These are phyloP conservation scores for Quercus variabilis DNA, from an alignment of 306 rosid species.

Conservation along the genomic window DNA sequence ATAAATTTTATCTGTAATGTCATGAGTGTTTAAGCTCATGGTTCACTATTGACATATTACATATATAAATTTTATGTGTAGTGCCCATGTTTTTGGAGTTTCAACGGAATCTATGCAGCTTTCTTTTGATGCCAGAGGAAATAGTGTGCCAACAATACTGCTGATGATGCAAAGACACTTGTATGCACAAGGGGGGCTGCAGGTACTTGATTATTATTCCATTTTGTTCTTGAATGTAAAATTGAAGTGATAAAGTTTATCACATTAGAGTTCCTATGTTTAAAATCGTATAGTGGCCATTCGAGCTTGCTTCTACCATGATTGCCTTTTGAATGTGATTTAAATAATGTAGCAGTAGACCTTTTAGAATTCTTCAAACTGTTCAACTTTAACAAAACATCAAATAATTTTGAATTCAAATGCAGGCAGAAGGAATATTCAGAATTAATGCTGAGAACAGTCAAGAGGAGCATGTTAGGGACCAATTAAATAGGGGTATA, in stretches of 20 bases:
- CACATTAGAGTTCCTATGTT: neutral
- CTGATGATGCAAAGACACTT: slow-evolving; percentile 86
- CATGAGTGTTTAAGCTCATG: neutral
- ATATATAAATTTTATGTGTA: slow-evolving; percentile 36
- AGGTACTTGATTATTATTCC: slow-evolving; percentile 48
- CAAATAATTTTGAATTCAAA: slow-evolving; percentile 22
- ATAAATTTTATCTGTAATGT: slow-evolving; percentile 32
- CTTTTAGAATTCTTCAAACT: slow-evolving; percentile 7
- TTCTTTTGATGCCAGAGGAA: slow-evolving; percentile 95
- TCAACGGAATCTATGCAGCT: slow-evolving; percentile 99
- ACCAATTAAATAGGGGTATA: slow-evolving; percentile 79
- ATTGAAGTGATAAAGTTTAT: slow-evolving; percentile 9
- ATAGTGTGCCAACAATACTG: slow-evolving; percentile 90
- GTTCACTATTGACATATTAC: slow-evolving; percentile 35
- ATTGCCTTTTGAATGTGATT: neutral
- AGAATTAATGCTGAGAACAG: slow-evolving; percentile 88
- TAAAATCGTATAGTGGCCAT: neutral
- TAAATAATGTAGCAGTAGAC: neutral
- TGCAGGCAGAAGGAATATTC: slow-evolving; percentile 97
- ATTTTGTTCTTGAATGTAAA: slow-evolving; percentile 3
- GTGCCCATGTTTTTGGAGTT: slow-evolving; percentile 93
- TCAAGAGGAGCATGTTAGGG: slow-evolving; percentile 93
- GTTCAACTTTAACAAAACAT: slow-evolving; percentile 19
- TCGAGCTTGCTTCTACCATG: neutral
- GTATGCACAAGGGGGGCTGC: slow-evolving; percentile 82